Base-by-base conservation (phyloP, 2,329 filamentous ascomycete species). In the Pseudogymnoascus sp. region DNA sequence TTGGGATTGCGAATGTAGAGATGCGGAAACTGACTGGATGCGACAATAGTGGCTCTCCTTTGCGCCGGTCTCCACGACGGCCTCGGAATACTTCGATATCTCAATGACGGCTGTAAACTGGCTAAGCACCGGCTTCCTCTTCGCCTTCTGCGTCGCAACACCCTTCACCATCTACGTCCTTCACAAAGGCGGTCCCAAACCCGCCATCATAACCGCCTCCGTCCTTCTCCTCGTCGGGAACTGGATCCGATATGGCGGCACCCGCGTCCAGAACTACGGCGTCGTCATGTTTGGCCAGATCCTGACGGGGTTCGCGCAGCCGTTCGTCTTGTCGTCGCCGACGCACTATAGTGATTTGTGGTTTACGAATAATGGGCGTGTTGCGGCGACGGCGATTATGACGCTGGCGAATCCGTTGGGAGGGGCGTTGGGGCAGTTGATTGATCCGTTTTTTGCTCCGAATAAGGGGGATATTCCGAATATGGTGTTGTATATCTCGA, bases 291-390 rank as follows among this genome's bases (percentile, higher is more conserved):
- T 96, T 69, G 93, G 93, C 4, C 93, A 97, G 78, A 89, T 97
- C 73, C 75, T 99, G 65, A 91, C 90, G 61, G 95, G 93, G 0
- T 81, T 97, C 40, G 87, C 91, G 0, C 95, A 99, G 73, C 93
- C 95, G 0, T 97, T 97, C 74, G 91, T 96, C 11, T 84, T 97
- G 8, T 87, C 89, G 5, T 91, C 93, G 0, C 93, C 95, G 0
- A 93, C 95, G 0, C 82, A 91, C 66, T 99, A 96, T 76, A 95
- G 90, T 62, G 93, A 97, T 73, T 79, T 96, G 65, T 97, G 95
- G 95, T 97, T 97, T 77, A 93, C 91, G 1, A 87, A 89, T 70
- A 79, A 81, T 10, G 93, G 93, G 6, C 85, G 95, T 62, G 90
- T 96, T 11, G 88, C 89, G 62, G 93, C 93, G 16, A 97, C 93